Conservation (phyloP, 306 rosid genomes). For the Dalbergia oliveri region DNA sequence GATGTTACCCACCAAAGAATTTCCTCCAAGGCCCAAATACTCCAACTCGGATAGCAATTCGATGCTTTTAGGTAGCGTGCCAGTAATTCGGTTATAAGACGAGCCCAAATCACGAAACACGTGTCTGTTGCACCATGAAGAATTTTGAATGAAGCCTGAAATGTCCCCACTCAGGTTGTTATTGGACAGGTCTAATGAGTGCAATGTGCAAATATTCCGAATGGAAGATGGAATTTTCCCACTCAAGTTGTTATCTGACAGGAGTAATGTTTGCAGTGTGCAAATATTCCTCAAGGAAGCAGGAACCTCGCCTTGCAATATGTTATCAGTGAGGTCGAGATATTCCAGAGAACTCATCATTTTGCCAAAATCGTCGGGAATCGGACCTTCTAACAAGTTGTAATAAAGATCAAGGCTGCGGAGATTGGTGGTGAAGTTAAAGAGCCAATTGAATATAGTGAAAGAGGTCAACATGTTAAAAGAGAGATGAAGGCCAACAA, state of each 20-base stretch:
- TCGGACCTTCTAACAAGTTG: constrained; percentile 12
- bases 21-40: fast-evolving
- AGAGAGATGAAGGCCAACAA: not conserved
- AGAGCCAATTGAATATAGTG: not conserved
- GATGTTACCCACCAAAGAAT: constrained; percentile 36
- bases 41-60: not conserved
- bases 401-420: fast-evolving
- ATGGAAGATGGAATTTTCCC: constrained; percentile 28
- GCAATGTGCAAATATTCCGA: constrained; percentile 23
- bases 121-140: constrained; percentile 1
- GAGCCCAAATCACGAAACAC: not conserved
- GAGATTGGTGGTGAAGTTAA: constrained; percentile 10
- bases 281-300: constrained; percentile 12
- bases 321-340: not conserved
- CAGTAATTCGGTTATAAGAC: not conserved
- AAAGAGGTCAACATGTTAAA: not conserved
- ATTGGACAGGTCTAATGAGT: fast-evolving
- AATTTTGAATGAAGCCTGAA: constrained; percentile 4
- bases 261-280: not conserved
- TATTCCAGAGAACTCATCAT: not conserved
- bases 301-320: constrained; percentile 30
- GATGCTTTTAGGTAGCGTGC: constrained; percentile 9
- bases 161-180: constrained; percentile 31
- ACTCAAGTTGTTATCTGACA: not conserved
- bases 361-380: not conserved